Evolutionary conservation across 345 rosid species (phyloP).

Genomic region (Gossypium arboreum): DNA sequence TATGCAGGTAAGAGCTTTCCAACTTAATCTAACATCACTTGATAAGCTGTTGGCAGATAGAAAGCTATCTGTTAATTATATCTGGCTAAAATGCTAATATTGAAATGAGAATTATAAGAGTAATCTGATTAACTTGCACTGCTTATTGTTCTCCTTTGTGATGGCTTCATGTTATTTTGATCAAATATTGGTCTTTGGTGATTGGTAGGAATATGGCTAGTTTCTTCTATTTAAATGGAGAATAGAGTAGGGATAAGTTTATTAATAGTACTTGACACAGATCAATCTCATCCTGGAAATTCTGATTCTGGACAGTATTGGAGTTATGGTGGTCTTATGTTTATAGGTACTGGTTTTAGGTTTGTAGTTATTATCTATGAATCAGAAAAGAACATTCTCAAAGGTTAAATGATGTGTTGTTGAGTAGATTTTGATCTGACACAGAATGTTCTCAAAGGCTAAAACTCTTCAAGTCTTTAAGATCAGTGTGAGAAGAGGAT

Average conservation of each 20-base stretch:
- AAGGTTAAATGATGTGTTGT: neutral
- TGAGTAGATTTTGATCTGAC: neutral
- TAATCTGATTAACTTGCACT: neutral
- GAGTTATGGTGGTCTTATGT: neutral
- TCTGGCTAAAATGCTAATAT: neutral
- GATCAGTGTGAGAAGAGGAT: neutral
- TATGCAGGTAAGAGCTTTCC: neutral
- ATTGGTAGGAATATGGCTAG: neutral
- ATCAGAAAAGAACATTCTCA: neutral
- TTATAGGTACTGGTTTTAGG: neutral
- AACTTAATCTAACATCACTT: neutral
- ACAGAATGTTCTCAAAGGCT: neutral
- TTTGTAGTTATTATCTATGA: neutral
- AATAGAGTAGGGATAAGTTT: neutral
- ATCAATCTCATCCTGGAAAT: neutral
- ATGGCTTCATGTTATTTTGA: neutral
- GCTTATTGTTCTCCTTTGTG: neutral
- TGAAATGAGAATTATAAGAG: neutral
- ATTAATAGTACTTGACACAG: neutral
- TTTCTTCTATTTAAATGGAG: neutral
- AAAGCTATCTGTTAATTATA: neutral
- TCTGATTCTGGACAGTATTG: neutral
- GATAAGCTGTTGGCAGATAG: neutral
- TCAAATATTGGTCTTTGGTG: neutral
- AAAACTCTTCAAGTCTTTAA: neutral